These are phyloP conservation scores for Melaleuca quinquenervia DNA, from an alignment of 345 rosid genomes.

Conservation along the genomic window DNA sequence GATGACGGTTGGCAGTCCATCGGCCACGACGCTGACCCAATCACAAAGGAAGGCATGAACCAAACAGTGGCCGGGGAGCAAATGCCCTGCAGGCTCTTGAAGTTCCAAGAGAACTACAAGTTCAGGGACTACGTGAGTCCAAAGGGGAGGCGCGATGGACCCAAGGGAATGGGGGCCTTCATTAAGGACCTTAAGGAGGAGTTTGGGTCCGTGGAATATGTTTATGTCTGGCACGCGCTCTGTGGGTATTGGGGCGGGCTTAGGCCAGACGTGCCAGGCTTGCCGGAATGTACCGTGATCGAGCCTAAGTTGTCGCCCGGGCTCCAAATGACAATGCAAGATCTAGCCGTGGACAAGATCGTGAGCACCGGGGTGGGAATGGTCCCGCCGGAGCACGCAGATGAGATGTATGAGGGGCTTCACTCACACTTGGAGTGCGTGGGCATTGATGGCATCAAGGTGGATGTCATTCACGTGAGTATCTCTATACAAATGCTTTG, in stretches of 20 bases:
- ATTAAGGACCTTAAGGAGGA: conserved; percentile 69
- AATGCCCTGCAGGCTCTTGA: conserved; percentile 87
- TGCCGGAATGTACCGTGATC: conserved; percentile 35
- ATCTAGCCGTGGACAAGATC: conserved; percentile 90
- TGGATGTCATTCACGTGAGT: conserved; percentile 95
- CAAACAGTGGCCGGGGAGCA: conserved; percentile 80
- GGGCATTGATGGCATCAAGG: conserved; percentile 94
- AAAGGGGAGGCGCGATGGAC: not conserved
- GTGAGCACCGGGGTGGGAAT: conserved; percentile 56
- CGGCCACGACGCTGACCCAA: conserved; percentile 53
- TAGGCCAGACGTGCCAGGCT: conserved; percentile 54
- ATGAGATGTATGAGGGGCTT: conserved; percentile 69
- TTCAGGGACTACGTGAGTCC: conserved; percentile 65
- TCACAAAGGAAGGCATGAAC: conserved; percentile 67
- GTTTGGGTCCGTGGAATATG: conserved; percentile 58
- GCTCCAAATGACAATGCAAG: conserved; percentile 64
- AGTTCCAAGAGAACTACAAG: conserved; percentile 76
- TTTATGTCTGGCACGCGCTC: conserved; percentile 93
- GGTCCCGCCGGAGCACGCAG: conserved; percentile 58
- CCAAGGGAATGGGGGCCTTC: conserved; percentile 76
- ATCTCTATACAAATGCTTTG: not conserved
- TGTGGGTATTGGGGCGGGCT: conserved; percentile 98
- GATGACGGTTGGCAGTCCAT: conserved; percentile 50
- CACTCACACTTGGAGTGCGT: conserved; percentile 59
- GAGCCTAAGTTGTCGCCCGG: conserved; percentile 66